phyloP scores from a whole-genome alignment of 257 asterid genomes.

The Paulownia fortunei region DNA sequence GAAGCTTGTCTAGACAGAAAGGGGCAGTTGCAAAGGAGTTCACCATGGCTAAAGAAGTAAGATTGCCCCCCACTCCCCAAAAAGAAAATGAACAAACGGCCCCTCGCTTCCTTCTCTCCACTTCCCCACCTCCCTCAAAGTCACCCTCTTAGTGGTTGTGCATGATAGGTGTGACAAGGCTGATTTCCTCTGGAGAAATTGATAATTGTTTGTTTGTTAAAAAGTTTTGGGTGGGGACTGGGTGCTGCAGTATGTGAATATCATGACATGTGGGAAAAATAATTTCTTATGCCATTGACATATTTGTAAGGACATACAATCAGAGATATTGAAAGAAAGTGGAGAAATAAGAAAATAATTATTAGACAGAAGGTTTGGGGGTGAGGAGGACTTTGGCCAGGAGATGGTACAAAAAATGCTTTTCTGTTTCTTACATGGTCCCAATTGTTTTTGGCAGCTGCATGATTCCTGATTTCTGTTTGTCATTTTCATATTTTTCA shows the following conservation, averaged over 20 bases:
- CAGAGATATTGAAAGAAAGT: background rate
- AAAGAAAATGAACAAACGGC: background rate
- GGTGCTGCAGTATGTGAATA: background rate
- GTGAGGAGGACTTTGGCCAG: background rate
- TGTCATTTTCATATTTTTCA: background rate
- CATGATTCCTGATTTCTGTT: background rate
- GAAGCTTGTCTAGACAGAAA: conserved; percentile 66
- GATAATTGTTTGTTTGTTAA: background rate
- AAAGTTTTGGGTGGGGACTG: background rate
- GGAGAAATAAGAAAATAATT: background rate
- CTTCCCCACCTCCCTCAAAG: background rate
- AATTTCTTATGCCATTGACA: background rate
- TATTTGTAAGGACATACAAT: background rate
- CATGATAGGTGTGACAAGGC: background rate
- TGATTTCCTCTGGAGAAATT: background rate
- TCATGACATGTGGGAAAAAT: background rate
- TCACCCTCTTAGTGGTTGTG: background rate
- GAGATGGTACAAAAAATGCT: background rate
- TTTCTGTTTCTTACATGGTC: background rate
- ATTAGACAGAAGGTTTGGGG: background rate
- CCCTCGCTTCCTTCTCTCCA: background rate
- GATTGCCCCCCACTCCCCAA: conserved; percentile 6
- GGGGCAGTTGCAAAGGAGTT: conserved; percentile 53
- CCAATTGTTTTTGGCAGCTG: background rate
- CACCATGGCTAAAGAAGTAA: conserved; percentile 62